Percentiles rank a stretch among this genome's conserved stretches.
Conservation (phyloP, 768 basidiomycete genomes). For the Cystobasidium onofrii region DNA sequence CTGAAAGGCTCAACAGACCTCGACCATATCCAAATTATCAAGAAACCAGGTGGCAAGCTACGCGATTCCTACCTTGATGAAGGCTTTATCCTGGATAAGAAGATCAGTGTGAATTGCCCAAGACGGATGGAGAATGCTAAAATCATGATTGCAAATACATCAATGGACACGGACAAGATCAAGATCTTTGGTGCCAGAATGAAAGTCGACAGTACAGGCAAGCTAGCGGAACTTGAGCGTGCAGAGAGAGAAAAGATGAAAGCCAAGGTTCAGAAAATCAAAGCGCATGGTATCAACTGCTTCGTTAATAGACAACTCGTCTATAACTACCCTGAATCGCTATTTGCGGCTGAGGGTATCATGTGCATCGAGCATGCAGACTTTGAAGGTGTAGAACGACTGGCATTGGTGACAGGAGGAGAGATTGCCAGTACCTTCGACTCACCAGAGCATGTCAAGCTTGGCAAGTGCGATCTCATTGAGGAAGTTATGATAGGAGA, state of each 20-base stretch:
- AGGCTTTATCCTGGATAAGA: conserved; percentile 96
- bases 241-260: conserved; percentile 99
- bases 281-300: conserved; percentile 85
- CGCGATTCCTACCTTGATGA: conserved; percentile 97
- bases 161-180: conserved; percentile 99
- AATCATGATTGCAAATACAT: conserved; percentile 96
- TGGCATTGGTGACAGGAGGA: conserved; percentile 92
- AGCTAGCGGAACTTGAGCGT: conserved; percentile 93
- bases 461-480: conserved; percentile 86
- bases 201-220: conserved; percentile 90
- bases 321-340: conserved; percentile 97
- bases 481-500: conserved; percentile 99
- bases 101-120: conserved; percentile 85
- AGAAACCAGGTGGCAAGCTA: conserved; percentile 97
- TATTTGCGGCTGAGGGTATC: conserved; percentile 90
- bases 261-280: conserved; percentile 85
- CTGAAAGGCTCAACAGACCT: conserved; percentile 83
- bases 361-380: conserved; percentile 97
- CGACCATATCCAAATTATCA: conserved; percentile 98
- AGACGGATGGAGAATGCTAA: conserved; percentile 90
- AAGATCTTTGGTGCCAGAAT: conserved; percentile 96
- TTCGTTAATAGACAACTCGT: conserved; percentile 98
- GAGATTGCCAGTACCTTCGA: conserved; percentile 97
- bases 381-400: conserved; percentile 93
- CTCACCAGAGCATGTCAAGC: conserved; percentile 78